phyloP scores from a whole-genome alignment of 1,284 basidiomycete species.

The Rhizoctonia solani region DNA sequence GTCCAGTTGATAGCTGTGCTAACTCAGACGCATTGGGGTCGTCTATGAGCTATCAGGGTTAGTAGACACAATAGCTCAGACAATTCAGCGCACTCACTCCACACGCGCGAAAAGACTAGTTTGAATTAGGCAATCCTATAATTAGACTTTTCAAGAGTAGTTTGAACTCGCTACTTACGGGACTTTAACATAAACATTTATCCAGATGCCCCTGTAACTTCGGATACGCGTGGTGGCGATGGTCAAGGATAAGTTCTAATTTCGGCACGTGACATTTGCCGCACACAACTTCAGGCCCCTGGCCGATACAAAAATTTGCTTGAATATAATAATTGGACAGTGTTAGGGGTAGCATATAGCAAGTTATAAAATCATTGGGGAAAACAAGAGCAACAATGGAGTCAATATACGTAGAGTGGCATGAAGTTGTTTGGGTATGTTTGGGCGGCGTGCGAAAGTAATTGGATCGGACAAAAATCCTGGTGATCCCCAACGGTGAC shows the following conservation, averaged over 20 bases:
- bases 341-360: neutral
- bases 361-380: too few species aligned
- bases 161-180: constrained; percentile 57
- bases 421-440: neutral
- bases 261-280: constrained; percentile 14
- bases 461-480: constrained; percentile 26
- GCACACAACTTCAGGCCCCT: neutral
- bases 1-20: constrained; percentile 91
- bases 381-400: neutral
- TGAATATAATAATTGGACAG: neutral
- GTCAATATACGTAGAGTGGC: neutral
- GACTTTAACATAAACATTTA: constrained; percentile 79
- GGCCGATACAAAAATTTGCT: neutral
- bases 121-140: neutral
- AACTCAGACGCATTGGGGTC: constrained; percentile 82
- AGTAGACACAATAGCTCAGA: neutral
- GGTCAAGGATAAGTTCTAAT: constrained; percentile 18
- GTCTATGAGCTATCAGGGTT: constrained; percentile 41
- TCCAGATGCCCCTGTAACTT: neutral
- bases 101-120: constrained; percentile 88
- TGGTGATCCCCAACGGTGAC: constrained; percentile 29
- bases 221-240: constrained; percentile 27
- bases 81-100: constrained; percentile 68
- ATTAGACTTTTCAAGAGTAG: constrained; percentile 1
- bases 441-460: constrained; percentile 29